Percentiles rank a stretch among this genome's conserved stretches.
Conservation (phyloP, 1,284 basidiomycete genomes). For the Moesziomyces globuligerus region DNA sequence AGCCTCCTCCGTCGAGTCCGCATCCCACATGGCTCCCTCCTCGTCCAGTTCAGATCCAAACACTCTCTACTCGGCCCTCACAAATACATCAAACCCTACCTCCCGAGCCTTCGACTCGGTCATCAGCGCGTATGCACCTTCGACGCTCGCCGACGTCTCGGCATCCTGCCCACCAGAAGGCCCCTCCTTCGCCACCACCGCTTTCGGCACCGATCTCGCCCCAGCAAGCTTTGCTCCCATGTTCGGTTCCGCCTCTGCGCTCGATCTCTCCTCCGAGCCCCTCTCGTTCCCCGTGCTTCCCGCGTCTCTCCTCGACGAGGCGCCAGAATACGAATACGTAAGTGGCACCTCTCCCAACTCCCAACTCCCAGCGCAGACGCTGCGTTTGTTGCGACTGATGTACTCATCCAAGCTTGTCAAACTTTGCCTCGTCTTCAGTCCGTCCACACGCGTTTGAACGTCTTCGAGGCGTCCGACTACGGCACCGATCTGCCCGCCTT, state of each 20-base stretch:
- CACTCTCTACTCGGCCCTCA: conserved; percentile 20
- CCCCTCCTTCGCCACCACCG: conserved; percentile 24
- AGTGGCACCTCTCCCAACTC: conserved; percentile 27
- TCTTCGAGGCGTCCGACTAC: conserved; percentile 50
- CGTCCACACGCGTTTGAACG: conserved; percentile 59
- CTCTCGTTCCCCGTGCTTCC: conserved; percentile 62
- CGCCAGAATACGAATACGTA: conserved; percentile 63
- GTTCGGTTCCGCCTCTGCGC: conserved; percentile 3
- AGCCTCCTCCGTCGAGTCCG: conserved; percentile 13
- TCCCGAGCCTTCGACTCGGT: conserved; percentile 25
- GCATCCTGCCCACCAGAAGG: conserved; percentile 40
- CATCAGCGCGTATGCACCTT: conserved; percentile 17
- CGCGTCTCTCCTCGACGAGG: conserved; percentile 56
- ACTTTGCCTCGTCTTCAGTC: conserved; percentile 38
- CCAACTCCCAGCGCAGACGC: too few species aligned
- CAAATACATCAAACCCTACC: conserved; percentile 5
- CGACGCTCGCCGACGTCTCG: conserved; percentile 11
- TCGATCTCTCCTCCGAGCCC: conserved; percentile 19
- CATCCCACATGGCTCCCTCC: conserved; percentile 16
- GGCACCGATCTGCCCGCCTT: conserved; percentile 26
- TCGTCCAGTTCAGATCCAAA: conserved; percentile 13
- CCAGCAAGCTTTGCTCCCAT: conserved; percentile 23
- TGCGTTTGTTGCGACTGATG: too few species aligned
- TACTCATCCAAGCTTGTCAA: conserved; percentile 2
- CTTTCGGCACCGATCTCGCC: conserved; percentile 40